Percentiles rank a stretch among this genome's conserved stretches.
These are phyloP conservation scores for Trametes coccinea DNA, from an alignment of 768 basidiomycete genomes.

Conservation along the genomic window DNA sequence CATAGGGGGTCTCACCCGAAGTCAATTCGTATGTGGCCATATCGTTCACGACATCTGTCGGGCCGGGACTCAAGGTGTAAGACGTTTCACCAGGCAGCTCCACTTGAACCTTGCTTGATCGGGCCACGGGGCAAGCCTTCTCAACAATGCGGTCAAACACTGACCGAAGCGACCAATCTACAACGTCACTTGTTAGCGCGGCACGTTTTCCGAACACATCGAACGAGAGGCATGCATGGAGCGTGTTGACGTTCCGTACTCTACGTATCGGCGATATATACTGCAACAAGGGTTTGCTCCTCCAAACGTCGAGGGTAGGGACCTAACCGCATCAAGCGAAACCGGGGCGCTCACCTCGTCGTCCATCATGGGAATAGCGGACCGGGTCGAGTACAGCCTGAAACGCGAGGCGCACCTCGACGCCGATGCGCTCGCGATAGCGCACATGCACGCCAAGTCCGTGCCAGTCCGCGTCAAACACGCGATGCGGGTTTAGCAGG, in stretches of 20 bases:
- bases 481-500: constrained; percentile 79
- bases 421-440: constrained; percentile 50
- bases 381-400: constrained; percentile 83
- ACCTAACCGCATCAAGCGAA: background rate
- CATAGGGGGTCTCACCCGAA: constrained; percentile 40
- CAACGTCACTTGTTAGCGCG: constrained; percentile 4
- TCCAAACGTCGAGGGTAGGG: too few relatives aligned
- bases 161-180: constrained; percentile 75
- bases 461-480: constrained; percentile 93
- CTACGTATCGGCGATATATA: background rate
- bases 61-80: constrained; percentile 56
- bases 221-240: background rate
- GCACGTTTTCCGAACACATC: constrained; percentile 15
- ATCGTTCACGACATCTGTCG: constrained; percentile 36
- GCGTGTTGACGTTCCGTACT: background rate
- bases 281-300: too few relatives aligned
- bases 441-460: constrained; percentile 79
- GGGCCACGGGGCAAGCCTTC: constrained; percentile 70
- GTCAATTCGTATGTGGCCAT: constrained; percentile 51
- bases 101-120: constrained; percentile 55
- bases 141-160: constrained; percentile 69
- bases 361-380: constrained; percentile 47
- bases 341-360: constrained; percentile 50
- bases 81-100: constrained; percentile 42
- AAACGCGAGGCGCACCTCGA: constrained; percentile 67